phyloP scores from a whole-genome alignment of 306 rosid genomes.

The Nissolia schottii region DNA sequence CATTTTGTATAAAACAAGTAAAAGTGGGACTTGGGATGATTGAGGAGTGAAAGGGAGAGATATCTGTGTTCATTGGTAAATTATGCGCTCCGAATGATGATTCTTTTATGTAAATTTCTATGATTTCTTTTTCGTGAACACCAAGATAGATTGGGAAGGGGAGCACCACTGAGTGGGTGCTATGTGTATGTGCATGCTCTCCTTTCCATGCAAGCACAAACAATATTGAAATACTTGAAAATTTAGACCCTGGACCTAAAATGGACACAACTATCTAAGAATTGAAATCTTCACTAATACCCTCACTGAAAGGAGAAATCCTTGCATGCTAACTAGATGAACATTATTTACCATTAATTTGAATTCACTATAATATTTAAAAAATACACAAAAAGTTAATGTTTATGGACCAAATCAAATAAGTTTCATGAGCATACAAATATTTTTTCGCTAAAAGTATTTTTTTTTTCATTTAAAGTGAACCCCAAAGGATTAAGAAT shows the following conservation, averaged over 20 bases:
- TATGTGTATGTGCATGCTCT: constrained; percentile 38
- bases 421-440: too few relatives aligned
- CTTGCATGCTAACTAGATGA: too few relatives aligned
- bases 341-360: too few relatives aligned
- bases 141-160: constrained; percentile 40
- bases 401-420: too few relatives aligned
- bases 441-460: too few relatives aligned
- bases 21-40: constrained; percentile 53
- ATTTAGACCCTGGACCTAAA: not conserved
- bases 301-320: not conserved
- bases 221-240: constrained; percentile 20
- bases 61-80: constrained; percentile 45
- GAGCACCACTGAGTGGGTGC: constrained; percentile 28
- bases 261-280: constrained; percentile 29
- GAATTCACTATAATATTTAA: too few relatives aligned
- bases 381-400: too few relatives aligned
- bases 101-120: constrained; percentile 23
- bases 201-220: constrained; percentile 50
- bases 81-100: constrained; percentile 45
- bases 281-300: not conserved
- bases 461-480: too few relatives aligned
- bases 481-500: too few relatives aligned
- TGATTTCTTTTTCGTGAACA: constrained; percentile 28
- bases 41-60: constrained; percentile 66
- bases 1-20: constrained; percentile 44